Evolutionary conservation across 179 eudicot species (phyloP).

Genomic region (Vitellaria paradoxa): DNA sequence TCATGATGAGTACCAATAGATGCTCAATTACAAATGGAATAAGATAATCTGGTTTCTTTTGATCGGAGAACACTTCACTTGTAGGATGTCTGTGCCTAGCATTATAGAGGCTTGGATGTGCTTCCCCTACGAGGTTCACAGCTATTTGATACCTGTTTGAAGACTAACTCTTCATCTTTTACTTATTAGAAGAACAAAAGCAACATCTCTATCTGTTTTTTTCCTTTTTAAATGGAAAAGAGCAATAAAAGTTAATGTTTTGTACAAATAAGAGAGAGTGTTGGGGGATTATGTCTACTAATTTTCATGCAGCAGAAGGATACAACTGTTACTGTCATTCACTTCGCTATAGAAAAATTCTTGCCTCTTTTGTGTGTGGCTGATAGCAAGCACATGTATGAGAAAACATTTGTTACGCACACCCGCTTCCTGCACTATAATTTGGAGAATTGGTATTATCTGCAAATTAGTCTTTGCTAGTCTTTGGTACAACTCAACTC

Average conservation of each 20-base stretch:
- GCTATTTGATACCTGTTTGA: too few relatives aligned
- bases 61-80: not conserved
- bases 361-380: not conserved
- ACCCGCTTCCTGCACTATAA: not conserved
- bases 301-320: not conserved
- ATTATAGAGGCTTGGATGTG: not conserved
- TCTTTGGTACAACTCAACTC: not conserved
- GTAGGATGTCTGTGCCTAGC: not conserved
- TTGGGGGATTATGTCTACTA: too few relatives aligned
- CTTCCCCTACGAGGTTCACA: too few relatives aligned
- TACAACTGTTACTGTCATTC: not conserved
- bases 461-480: not conserved
- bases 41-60: not conserved
- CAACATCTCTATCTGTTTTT: too few relatives aligned
- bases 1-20: not conserved
- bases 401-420: not conserved
- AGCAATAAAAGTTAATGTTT: not conserved
- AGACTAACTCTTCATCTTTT: too few relatives aligned
- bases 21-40: not conserved
- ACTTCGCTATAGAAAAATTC: not conserved
- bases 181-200: too few relatives aligned
- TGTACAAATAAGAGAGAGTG: too few relatives aligned
- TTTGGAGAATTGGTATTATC: not conserved
- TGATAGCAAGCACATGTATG: not conserved
- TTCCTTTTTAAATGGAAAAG: not conserved